Evolutionary conservation across 202 grass and related monocot species (phyloP), one percentile per base, ranked within the genome.

Genomic region (Saccharum hybrid): DNA sequence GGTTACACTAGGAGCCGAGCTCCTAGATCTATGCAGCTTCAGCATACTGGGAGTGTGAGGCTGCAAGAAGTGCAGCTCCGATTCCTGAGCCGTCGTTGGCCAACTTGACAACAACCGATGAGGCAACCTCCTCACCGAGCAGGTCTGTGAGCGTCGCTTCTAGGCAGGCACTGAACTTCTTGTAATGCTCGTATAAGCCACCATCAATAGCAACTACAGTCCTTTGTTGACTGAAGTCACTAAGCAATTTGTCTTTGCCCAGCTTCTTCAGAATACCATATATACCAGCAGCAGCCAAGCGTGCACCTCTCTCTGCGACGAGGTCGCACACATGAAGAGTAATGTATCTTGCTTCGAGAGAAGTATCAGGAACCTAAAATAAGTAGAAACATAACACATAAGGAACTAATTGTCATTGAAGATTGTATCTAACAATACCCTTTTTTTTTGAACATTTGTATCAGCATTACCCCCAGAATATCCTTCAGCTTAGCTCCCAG

Each of bases 251-350:
- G 41, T 98, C 87, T 51, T 88, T 90, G 62, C 89, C 92, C 31
- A 95, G 83, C 81, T 95, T 98, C 88, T 98, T 98, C 60, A 98
- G 89, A 73, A 98, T 93, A 46, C 93, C 91, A 34, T 92, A 90
- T 59, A 95, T 93, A 52, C 93, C 93, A 68, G 93, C 89, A 15
- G 92, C 93, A 75, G 96, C 87, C 46, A 98, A 49, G 12, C 89
- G 91, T 19, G 91, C 96, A 62, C 89, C 96, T 60, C 96, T 92
- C 85, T 93, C 90, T 1, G 92, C 88, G 12, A 98, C 91, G 43
- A 95, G 86, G 63, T 98, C 89, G 37, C 96, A 95, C 6, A 93
- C 59, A 26, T 86, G 74, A 76, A 95, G 74, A 22, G 92, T 88
- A 66, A 95, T 86, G 94, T 92, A 93, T 84, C 93, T 91, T 79